Evolutionary conservation across 768 basidiomycete genomes (phyloP).

Genomic region (Trametes cingulata): DNA sequence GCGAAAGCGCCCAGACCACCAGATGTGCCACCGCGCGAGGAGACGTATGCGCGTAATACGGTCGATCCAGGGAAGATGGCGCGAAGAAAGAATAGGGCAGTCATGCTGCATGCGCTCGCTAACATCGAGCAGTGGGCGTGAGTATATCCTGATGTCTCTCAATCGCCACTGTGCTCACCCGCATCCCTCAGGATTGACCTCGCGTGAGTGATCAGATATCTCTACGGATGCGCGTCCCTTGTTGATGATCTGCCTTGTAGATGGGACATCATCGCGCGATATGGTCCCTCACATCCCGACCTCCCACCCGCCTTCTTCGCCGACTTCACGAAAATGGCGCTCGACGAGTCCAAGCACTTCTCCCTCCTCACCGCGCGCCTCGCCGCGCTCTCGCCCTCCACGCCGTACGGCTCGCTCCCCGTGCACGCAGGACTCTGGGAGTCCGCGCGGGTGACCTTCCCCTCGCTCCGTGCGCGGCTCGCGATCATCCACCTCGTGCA

Average conservation of each 20-base stretch:
- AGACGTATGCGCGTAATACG: slow-evolving; percentile 47
- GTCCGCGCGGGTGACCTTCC: slow-evolving; percentile 65
- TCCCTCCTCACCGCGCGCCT: slow-evolving; percentile 66
- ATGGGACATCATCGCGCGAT: slow-evolving; percentile 84
- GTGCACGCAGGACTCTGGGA: slow-evolving; percentile 84
- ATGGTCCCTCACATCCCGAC: slow-evolving; percentile 57
- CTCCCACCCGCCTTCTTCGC: slow-evolving; percentile 76
- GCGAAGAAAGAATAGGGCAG: slow-evolving; percentile 62
- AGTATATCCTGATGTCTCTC: slow-evolving; percentile 36
- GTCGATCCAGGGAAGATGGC: slow-evolving; percentile 62
- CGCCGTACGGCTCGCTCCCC: slow-evolving; percentile 68
- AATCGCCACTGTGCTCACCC: background rate
- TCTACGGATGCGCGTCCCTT: background rate
- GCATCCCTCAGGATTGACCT: slow-evolving; percentile 58
- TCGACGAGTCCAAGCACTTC: slow-evolving; percentile 89
- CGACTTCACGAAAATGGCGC: slow-evolving; percentile 81
- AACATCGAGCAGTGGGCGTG: slow-evolving; percentile 91
- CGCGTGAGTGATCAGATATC: slow-evolving; percentile 46
- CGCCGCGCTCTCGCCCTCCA: slow-evolving; percentile 57
- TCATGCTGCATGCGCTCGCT: slow-evolving; percentile 80
- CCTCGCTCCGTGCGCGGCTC: slow-evolving; percentile 68
- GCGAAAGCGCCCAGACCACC: slow-evolving; percentile 54
- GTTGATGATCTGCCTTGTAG: slow-evolving; percentile 33
- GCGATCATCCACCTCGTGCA: slow-evolving; percentile 87
- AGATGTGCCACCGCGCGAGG: slow-evolving; percentile 64